These are phyloP conservation scores for Margaritispora aquatica DNA, from an alignment of 495 filamentous ascomycete species.

Conservation along the genomic window DNA sequence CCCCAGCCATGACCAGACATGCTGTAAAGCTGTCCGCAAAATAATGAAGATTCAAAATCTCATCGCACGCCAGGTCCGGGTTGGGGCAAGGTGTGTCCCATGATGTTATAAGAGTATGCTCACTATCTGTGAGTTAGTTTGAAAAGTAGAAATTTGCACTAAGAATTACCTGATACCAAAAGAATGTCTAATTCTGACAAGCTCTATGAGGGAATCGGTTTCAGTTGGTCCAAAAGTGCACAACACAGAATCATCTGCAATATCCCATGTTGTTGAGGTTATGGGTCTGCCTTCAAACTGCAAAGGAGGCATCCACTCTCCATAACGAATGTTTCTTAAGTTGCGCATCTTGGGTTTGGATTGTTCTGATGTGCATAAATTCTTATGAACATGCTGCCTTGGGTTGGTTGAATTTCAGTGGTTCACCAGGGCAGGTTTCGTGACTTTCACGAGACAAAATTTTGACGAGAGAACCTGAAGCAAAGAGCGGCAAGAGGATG, in stretches of 20 bases:
- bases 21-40: constrained; percentile 71
- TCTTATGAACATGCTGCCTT: constrained; percentile 8
- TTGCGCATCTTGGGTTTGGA: constrained; percentile 62
- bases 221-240: constrained; percentile 69
- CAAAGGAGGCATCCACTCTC: constrained; percentile 46
- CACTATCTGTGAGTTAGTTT: constrained; percentile 13
- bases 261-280: constrained; percentile 74
- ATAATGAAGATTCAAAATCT: constrained; percentile 71
- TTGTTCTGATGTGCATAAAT: not conserved
- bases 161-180: constrained; percentile 10
- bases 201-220: constrained; percentile 55
- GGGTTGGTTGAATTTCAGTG: not conserved
- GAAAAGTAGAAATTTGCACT: not conserved
- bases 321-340: constrained; percentile 63
- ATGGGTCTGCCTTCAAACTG: constrained; percentile 45
- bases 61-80: constrained; percentile 62
- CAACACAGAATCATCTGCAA: constrained; percentile 59
- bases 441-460: constrained; percentile 14
- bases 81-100: constrained; percentile 79
- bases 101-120: constrained; percentile 57
- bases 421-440: not conserved
- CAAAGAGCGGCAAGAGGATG: not conserved
- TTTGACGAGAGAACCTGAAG: not conserved
- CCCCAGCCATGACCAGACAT: constrained; percentile 80
- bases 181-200: constrained; percentile 48